A percentile compares a stretch with the other conserved stretches of the same genome.
Evolutionary conservation across 345 rosid species (phyloP).

Genomic region (Gossypium stocksii): DNA sequence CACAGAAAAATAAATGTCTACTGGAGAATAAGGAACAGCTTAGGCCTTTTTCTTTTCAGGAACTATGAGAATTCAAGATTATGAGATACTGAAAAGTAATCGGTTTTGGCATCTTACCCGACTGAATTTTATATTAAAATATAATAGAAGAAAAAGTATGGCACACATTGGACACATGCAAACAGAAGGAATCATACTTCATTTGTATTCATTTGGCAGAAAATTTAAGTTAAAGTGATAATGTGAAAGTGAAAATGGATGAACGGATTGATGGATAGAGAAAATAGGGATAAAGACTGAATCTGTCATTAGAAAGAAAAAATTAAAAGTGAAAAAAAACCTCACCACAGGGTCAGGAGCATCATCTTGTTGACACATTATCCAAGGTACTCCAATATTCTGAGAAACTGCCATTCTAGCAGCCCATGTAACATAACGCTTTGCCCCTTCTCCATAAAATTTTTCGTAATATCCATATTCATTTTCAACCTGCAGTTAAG

Average conservation of each 20-base stretch:
- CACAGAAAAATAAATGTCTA: neutral
- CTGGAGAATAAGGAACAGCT: neutral
- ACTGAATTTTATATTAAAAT: neutral
- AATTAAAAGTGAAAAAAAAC: neutral
- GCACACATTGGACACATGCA: neutral
- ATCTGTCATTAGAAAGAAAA: neutral
- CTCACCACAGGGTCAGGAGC: conserved; percentile 79
- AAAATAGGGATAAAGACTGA: too few species aligned
- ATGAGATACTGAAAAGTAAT: neutral
- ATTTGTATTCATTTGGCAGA: neutral
- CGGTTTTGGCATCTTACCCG: neutral
- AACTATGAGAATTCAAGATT: neutral
- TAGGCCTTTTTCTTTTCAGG: neutral
- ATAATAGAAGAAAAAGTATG: neutral
- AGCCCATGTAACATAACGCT: conserved; percentile 73
- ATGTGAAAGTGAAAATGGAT: too few species aligned
- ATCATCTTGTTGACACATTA: conserved; percentile 84
- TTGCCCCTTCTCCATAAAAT: conserved; percentile 68
- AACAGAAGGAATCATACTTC: conserved; percentile 1
- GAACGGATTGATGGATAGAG: too few species aligned
- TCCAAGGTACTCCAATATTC: conserved; percentile 89
- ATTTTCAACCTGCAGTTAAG: conserved; percentile 69
- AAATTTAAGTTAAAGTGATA: neutral
- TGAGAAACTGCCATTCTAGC: conserved; percentile 90
- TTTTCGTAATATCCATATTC: conserved; percentile 71